phyloP scores from a whole-genome alignment of 345 rosid genomes.

The Aquilaria yunnanensis region DNA sequence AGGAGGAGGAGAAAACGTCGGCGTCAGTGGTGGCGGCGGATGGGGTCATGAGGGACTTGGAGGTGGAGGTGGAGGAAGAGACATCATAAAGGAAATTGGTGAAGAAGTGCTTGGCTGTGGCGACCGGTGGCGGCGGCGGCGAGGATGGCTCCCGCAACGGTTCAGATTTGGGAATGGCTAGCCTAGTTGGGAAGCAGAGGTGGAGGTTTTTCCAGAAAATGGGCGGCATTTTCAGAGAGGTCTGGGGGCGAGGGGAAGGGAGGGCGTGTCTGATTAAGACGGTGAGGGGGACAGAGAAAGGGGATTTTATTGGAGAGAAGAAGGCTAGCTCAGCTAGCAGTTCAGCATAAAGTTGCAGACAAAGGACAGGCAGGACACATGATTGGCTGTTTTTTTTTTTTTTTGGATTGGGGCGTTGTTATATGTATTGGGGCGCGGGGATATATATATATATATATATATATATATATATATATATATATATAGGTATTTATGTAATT shows the following conservation, averaged over 20 bases:
- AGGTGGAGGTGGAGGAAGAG: conserved; percentile 27
- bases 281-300: no score
- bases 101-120: conserved; percentile 17
- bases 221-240: conserved; percentile 39
- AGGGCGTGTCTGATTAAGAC: no score
- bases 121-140: conserved; percentile 1
- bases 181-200: conserved; percentile 45
- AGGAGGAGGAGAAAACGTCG: conserved; percentile 20
- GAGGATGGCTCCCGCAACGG: conserved; percentile 24
- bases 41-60: conserved; percentile 27
- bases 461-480: no score
- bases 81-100: conserved; percentile 35
- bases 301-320: no score
- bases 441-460: no score
- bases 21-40: conserved; percentile 17
- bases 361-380: no score
- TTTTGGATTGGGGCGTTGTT: no score
- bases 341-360: no score
- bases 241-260: conserved; percentile 3
- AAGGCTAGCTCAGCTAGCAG: no score
- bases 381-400: no score
- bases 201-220: conserved; percentile 58
- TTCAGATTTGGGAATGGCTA: conserved; percentile 18
- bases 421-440: no score
- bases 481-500: no score